Base-by-base conservation (phyloP, 2,329 filamentous ascomycete genomes). In the Fusarium kyushuense region DNA sequence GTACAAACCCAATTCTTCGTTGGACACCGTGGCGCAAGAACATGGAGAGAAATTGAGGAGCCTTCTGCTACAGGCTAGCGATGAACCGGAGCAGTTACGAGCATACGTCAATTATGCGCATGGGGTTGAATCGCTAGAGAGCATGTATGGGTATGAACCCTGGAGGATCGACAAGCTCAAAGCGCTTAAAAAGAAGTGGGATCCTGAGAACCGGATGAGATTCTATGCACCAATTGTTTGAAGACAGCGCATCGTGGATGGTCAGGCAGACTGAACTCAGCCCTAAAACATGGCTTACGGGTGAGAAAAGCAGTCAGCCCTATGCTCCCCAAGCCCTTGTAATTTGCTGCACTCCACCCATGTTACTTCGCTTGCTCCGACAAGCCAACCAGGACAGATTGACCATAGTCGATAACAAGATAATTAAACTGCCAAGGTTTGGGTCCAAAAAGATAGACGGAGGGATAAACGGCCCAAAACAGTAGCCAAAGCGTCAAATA, bases 151-250 rank as follows among this genome's bases (percentile, higher is more conserved):
- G 3, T 29, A 64, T 13, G 67, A 69, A 2, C 12, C 52, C 5
- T 67, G 83, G 82, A 78, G 84, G 14, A 72, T 82, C 67, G 72
- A 80, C 51, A 81, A 77, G 56, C 74, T 87, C 67, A 76, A 71
- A 63, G 63, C 65, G 10, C 67, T 86, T 57, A 86, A 86, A 77
- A 65, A 74, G 36, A 79, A 79, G 65, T 85, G 82, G 66, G 84
- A 86, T 68, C 82, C 79, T 2, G 47, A 77, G 9, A 71, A 73
- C 13, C 55, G 57, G 7, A 74, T 75, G 70, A 65, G 69, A 13
- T 73, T 72, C 29, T 75, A 74, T 19, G 71, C 67, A 5, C 70
- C 72, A 2, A 71, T 75, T 49, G n/a, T 54, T 5, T 71, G 54
- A 32, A 19, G 41, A 6, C 19, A 51, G 17, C 27, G 23, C 38